phyloP scores from a whole-genome alignment of 2,329 filamentous ascomycete species.

The Phialocephala sp. region DNA sequence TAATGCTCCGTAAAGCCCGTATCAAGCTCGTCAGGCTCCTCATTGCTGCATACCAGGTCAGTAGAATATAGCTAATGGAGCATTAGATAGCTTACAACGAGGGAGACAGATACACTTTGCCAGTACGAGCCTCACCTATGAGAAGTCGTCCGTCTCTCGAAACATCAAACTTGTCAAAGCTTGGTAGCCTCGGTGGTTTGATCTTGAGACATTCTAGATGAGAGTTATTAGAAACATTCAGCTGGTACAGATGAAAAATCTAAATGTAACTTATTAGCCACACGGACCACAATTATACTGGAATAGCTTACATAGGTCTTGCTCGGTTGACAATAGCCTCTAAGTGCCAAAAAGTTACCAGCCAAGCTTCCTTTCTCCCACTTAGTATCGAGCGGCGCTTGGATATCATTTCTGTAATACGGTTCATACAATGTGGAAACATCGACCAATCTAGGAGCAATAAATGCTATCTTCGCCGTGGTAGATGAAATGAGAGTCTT shows the following conservation, averaged over 20 bases:
- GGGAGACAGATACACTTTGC: neutral
- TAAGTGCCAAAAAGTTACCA: slow-evolving; percentile 14
- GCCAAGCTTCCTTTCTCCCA: slow-evolving; percentile 18
- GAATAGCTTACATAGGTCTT: neutral
- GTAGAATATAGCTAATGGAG: neutral
- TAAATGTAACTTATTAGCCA: neutral
- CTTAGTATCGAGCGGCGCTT: neutral
- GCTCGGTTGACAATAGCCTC: neutral
- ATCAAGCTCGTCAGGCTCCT: slow-evolving; percentile 1
- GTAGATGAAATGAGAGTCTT: slow-evolving; percentile 17
- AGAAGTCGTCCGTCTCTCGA: slow-evolving; percentile 15
- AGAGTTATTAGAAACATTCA: neutral
- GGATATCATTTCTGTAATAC: slow-evolving; percentile 4
- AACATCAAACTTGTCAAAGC: slow-evolving; percentile 17
- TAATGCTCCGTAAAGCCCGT: neutral
- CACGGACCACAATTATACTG: neutral
- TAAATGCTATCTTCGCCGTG: slow-evolving; percentile 11
- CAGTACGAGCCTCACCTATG: slow-evolving; percentile 3
- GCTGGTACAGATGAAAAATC: neutral
- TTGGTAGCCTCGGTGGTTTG: neutral
- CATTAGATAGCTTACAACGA: neutral
- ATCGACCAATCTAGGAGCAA: neutral
- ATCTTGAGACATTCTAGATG: neutral
- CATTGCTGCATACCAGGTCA: neutral
- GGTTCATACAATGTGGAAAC: slow-evolving; percentile 10